Base-by-base conservation (phyloP, 768 basidiomycete genomes). In the Boletus vermiculosoides region DNA sequence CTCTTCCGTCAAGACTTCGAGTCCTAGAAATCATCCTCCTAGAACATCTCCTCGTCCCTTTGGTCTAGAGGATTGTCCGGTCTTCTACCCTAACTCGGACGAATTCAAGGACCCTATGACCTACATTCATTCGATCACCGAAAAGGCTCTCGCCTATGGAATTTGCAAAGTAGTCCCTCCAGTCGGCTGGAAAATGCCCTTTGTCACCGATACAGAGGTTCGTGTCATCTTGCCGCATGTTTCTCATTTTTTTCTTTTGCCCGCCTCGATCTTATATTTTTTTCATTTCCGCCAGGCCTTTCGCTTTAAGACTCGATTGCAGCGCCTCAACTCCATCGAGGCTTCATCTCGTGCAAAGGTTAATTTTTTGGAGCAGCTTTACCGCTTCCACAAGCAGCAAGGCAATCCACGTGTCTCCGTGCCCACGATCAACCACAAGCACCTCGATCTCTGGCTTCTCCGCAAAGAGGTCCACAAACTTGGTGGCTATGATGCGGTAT, bases 121-220 rank as follows among this genome's bases (percentile, higher is more conserved):
- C 44, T 99, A 98, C 73, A 90, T 99, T 72, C 84, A 83, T 70
- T 85, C 85, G 56, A 89, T 95, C 61, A 81, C 86, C 20, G 83
- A 83, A 50, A 73, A 78, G 33, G 96, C 89, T 0, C 80, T 78
- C 68, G 74, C 83, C 47, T 92, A 83, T 68, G 97, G 97, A 25
- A 94, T 99, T 65, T 95, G 92, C 77, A 99, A 99, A 78, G 85
- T 99, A 55, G 83, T 98, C 25, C 97, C 97, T 59, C 97, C 97
- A 2, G 79, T 81, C 54, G 89, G 83, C 22, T 99, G 97, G 97
- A 83, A 88, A 64, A 96, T 97, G 87, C 92, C 96, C 9, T 98
- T 97, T 69, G 87, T 92, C 12, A 91, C 95, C 45, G 88, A 98
- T 70, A 93, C 93, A 18, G 92, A 94, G 83, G 95, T 94, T 63